Evolutionary conservation across 495 filamentous ascomycete genomes (phyloP).

Genomic region (Bathelium albidoporum): DNA sequence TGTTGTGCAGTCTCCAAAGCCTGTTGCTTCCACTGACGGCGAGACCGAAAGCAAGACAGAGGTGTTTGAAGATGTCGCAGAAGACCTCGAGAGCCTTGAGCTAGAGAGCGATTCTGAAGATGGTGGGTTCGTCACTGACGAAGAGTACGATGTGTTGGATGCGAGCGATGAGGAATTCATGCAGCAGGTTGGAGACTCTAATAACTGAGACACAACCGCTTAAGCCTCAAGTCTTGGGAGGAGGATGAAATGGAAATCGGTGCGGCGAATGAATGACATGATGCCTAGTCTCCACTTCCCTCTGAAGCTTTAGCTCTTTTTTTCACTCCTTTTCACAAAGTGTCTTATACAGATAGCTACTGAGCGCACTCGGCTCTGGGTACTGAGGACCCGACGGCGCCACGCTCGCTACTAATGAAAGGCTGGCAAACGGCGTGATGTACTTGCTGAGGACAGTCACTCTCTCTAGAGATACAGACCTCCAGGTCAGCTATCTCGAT

Average conservation of each 20-base stretch:
- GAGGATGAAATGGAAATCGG: not conserved
- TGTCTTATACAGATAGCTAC: not conserved
- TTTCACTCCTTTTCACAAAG: not conserved
- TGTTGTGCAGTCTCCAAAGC: constrained; percentile 10
- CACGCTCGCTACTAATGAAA: not conserved
- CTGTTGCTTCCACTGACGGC: constrained; percentile 28
- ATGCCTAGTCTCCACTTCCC: not conserved
- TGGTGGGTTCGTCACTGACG: constrained; percentile 80
- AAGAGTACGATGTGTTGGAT: constrained; percentile 94
- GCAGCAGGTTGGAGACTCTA: not conserved
- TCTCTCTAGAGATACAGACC: too few relatives aligned
- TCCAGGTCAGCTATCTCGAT: not conserved
- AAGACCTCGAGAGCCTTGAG: constrained; percentile 55
- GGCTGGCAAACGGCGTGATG: not conserved
- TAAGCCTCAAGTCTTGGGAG: not conserved
- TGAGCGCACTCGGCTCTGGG: not conserved
- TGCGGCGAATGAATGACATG: not conserved
- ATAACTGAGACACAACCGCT: not conserved
- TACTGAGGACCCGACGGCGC: not conserved
- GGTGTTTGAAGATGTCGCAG: constrained; percentile 43
- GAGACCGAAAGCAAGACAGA: constrained; percentile 21
- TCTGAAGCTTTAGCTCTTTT: not conserved
- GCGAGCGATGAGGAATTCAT: constrained; percentile 82
- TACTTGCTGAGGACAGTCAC: not conserved
- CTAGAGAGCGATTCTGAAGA: constrained; percentile 51